A percentile compares a stretch with the other conserved stretches of the same genome.
Conservation (phyloP, 2,329 filamentous ascomycete species). For the Emmonsiellopsis sp. region DNA sequence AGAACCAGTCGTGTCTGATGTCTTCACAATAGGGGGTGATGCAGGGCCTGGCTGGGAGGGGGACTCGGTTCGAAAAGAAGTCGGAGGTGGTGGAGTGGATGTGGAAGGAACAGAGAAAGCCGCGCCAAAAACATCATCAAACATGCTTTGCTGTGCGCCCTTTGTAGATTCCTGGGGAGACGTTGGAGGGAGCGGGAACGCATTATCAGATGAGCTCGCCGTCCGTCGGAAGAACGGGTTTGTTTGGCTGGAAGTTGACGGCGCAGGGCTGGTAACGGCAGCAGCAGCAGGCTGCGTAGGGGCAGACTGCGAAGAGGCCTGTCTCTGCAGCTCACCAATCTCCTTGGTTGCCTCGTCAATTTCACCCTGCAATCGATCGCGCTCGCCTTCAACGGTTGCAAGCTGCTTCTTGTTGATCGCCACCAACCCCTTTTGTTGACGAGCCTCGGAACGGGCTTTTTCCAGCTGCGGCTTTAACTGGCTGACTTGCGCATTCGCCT, state of each 20-base stretch:
- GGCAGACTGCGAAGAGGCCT: slow-evolving; percentile 6
- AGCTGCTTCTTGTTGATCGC: slow-evolving; percentile 99
- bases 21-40: slow-evolving; percentile 30
- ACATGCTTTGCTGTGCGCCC: slow-evolving; percentile 58
- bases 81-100: slow-evolving; percentile 40
- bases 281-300: slow-evolving; percentile 19
- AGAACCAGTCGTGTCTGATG: slow-evolving; percentile 37
- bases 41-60: slow-evolving; percentile 23
- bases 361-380: slow-evolving; percentile 77
- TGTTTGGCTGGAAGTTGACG: slow-evolving; percentile 56
- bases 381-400: slow-evolving; percentile 75
- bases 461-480: slow-evolving; percentile 85
- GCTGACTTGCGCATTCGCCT: slow-evolving; percentile 70
- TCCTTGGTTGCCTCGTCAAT: slow-evolving; percentile 57
- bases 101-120: slow-evolving; percentile 44
- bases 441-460: slow-evolving; percentile 81
- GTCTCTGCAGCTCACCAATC: slow-evolving; percentile 49
- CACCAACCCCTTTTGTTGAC: slow-evolving; percentile 91
- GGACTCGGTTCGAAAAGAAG: slow-evolving; percentile 52
- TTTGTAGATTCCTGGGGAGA: slow-evolving; percentile 25
- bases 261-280: slow-evolving; percentile 55
- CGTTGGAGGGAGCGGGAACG: slow-evolving; percentile 41
- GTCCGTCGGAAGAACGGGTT: slow-evolving; percentile 85
- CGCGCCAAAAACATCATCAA: slow-evolving; percentile 79
- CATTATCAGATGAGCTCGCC: slow-evolving; percentile 39